Evolutionary conservation across 768 basidiomycete genomes (phyloP).

Genomic region (Hysterangium stoloniferum): DNA sequence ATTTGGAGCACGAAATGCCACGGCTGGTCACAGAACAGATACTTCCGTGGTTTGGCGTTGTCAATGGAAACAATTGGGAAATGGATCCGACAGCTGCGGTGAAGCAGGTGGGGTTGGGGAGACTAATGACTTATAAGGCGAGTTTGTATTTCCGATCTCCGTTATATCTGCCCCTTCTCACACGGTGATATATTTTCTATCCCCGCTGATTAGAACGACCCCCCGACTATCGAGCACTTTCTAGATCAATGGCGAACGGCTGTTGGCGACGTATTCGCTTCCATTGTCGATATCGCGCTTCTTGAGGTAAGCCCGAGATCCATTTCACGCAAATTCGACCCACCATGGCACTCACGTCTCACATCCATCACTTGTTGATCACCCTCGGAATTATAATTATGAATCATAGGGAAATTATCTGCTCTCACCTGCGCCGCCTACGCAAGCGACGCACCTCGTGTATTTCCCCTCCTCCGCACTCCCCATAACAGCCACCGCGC

Average conservation of each 20-base stretch:
- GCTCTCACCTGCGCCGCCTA: conserved; percentile 32
- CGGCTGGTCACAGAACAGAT: conserved; percentile 56
- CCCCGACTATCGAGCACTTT: conserved; percentile 49
- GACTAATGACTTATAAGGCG: conserved; percentile 59
- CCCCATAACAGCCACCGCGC: conserved; percentile 66
- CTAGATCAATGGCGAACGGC: conserved; percentile 58
- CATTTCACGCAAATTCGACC: too few species aligned
- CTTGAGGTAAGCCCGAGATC: conserved; percentile 49
- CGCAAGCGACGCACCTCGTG: conserved; percentile 34
- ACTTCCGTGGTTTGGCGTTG: conserved; percentile 72
- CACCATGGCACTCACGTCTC: background rate
- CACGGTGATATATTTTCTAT: background rate
- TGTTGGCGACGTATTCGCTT: conserved; percentile 74
- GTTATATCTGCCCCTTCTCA: too few species aligned
- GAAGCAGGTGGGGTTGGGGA: conserved; percentile 67
- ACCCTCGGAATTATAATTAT: background rate
- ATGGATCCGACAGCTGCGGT: conserved; percentile 58
- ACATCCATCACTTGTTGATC: background rate
- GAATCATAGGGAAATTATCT: conserved; percentile 74
- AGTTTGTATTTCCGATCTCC: background rate
- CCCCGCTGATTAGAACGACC: conserved; percentile 39
- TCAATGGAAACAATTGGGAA: conserved; percentile 41
- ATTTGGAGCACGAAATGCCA: conserved; percentile 66
- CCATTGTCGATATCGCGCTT: conserved; percentile 49
- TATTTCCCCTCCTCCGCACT: conserved; percentile 75